These are phyloP conservation scores for Calonectria pauciramosa DNA, from an alignment of 2,329 filamentous ascomycete species.

Conservation along the genomic window DNA sequence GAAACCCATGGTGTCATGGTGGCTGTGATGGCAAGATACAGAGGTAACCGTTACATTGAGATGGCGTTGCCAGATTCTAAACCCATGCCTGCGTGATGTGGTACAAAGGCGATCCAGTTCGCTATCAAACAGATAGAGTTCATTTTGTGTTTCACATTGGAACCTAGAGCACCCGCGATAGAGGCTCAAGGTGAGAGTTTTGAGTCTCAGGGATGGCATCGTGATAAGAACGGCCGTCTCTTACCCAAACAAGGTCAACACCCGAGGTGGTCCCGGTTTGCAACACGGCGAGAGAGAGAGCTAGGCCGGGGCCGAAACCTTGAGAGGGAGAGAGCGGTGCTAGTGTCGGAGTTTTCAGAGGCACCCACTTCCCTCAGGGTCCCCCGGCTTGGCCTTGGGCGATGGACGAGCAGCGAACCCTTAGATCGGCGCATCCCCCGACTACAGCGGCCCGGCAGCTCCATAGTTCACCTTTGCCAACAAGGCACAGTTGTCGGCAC, in stretches of 20 bases:
- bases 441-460: background rate
- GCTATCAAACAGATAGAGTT: background rate
- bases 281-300: background rate
- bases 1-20: background rate
- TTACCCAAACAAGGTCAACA: background rate
- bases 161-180: background rate
- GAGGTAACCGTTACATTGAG: background rate
- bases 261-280: background rate
- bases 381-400: background rate
- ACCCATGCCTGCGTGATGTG: background rate
- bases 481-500: background rate
- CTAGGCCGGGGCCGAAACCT: background rate
- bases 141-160: background rate
- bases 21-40: background rate
- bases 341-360: background rate
- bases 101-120: background rate
- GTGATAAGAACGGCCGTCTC: background rate
- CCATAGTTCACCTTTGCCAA: background rate
- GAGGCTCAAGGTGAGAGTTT: background rate
- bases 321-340: background rate
- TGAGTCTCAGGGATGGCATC: background rate
- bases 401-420: background rate
- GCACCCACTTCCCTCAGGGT: background rate
- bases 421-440: slow-evolving; percentile 1
- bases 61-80: background rate